These are phyloP conservation scores for Hyaloscypha finlandica DNA, from an alignment of 495 filamentous ascomycete species.

Conservation along the genomic window DNA sequence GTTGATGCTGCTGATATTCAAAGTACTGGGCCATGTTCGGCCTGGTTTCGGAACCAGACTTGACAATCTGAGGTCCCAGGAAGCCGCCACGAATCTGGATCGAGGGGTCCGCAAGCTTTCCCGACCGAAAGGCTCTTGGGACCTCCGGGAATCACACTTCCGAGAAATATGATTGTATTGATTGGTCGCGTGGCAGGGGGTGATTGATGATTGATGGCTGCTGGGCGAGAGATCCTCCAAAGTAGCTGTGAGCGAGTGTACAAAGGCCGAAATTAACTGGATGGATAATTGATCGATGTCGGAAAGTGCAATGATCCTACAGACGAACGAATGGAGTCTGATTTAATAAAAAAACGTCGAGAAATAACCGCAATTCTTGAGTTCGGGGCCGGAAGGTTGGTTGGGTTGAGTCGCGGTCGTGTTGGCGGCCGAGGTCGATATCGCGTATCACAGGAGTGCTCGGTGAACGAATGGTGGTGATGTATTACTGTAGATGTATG, in stretches of 20 bases:
- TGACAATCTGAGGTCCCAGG: neutral
- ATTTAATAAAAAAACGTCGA: neutral
- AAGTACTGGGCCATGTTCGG: conserved; percentile 27
- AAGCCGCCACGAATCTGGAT: conserved; percentile 4
- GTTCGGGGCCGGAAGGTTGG: neutral
- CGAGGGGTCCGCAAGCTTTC: neutral
- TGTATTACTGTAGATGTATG: neutral
- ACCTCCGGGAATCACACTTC: neutral
- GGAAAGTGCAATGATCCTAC: neutral
- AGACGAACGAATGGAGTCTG: conserved; percentile 24
- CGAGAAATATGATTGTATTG: neutral
- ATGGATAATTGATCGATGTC: neutral
- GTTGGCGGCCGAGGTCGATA: neutral
- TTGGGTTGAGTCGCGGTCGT: neutral
- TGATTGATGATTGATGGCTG: neutral
- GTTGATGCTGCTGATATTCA: conserved; percentile 15
- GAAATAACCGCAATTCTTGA: neutral
- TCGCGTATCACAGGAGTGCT: conserved; percentile 6
- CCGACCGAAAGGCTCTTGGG: neutral
- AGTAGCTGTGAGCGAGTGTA: conserved; percentile 5
- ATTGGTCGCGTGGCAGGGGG: neutral
- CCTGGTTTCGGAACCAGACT: conserved; percentile 16
- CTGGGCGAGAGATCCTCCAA: neutral
- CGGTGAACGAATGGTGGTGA: conserved; percentile 17
- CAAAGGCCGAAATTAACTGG: neutral